These are phyloP conservation scores for Hanseniaspora occidentalis DNA, from an alignment of 805 yeast species.

Conservation along the genomic window DNA sequence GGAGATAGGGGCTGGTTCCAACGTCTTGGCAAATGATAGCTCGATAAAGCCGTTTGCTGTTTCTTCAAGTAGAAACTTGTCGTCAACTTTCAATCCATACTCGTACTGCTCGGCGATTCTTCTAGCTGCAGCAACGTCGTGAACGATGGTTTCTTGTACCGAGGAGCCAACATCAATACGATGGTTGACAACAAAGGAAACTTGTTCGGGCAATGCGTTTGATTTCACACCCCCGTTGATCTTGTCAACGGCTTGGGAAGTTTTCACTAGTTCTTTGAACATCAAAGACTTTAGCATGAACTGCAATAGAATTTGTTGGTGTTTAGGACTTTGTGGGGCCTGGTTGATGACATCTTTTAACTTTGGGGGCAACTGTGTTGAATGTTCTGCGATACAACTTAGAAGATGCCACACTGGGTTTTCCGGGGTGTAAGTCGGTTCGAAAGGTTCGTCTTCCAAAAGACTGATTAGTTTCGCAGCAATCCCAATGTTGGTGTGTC, in stretches of 20 bases:
- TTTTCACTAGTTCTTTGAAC: constrained; percentile 33
- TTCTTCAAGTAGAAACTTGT: constrained; percentile 13
- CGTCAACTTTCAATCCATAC: constrained; percentile 30
- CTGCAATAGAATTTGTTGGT: constrained; percentile 25
- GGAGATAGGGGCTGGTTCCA: constrained; percentile 31
- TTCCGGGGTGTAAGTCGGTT: constrained; percentile 30
- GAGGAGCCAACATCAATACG: constrained; percentile 49
- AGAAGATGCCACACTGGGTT: constrained; percentile 51
- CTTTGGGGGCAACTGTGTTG: constrained; percentile 12
- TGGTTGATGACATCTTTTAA: constrained; percentile 23
- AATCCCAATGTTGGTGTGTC: constrained; percentile 70
- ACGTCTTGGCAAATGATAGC: constrained; percentile 7
- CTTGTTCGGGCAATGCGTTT: constrained; percentile 64
- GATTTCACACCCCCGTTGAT: constrained; percentile 63
- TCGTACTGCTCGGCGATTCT: constrained; percentile 35
- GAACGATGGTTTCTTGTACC: constrained; percentile 30
- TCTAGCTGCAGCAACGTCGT: constrained; percentile 25
- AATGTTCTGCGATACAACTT: constrained; percentile 51
- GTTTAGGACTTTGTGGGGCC: constrained; percentile 22
- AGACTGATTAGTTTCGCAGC: constrained; percentile 42
- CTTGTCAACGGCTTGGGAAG: constrained; percentile 59
- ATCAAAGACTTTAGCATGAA: constrained; percentile 9
- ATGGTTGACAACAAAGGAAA: constrained; percentile 44
- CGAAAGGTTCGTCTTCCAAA: constrained; percentile 44
- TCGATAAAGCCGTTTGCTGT: constrained; percentile 21